Conservation (phyloP, 805 yeast genomes). For the Lipomyces yamadae region DNA sequence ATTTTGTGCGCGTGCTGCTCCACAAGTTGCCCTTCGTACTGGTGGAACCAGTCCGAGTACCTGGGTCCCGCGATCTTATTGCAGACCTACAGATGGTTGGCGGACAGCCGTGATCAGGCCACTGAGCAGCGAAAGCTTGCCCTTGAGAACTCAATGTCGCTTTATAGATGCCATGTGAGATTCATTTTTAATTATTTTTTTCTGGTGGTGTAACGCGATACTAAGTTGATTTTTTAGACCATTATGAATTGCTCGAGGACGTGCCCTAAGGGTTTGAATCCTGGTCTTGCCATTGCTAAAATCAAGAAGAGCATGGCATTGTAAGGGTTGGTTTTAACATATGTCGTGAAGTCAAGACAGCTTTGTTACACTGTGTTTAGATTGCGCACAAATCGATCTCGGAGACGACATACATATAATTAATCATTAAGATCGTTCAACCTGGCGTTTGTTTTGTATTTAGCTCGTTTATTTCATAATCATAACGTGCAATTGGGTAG, state of each 20-base stretch:
- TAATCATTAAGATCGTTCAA: background rate
- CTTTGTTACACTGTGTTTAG: background rate
- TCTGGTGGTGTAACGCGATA: background rate
- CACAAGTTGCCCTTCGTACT: constrained; percentile 97
- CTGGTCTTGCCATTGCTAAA: constrained; percentile 96
- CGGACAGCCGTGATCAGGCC: constrained; percentile 96
- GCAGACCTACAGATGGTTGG: constrained; percentile 99
- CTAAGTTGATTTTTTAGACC: constrained; percentile 49
- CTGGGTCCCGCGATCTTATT: constrained; percentile 97
- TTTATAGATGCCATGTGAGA: constrained; percentile 86
- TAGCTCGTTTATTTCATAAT: background rate
- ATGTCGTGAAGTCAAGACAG: background rate
- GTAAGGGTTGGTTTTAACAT: constrained; percentile 41
- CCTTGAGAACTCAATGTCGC: constrained; percentile 95
- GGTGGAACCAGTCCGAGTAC: constrained; percentile 99
- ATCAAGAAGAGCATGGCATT: constrained; percentile 92
- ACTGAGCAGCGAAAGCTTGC: constrained; percentile 76
- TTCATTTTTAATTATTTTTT: background rate
- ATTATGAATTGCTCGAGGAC: constrained; percentile 98
- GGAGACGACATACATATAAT: background rate
- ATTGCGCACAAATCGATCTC: background rate
- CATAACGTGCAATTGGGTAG: background rate
- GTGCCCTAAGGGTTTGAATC: constrained; percentile 98
- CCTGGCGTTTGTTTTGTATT: constrained; percentile 1
- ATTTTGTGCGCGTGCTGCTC: constrained; percentile 98